These are phyloP conservation scores for Sporisorium exsertum DNA, from an alignment of 1,284 basidiomycete genomes.

Conservation along the genomic window DNA sequence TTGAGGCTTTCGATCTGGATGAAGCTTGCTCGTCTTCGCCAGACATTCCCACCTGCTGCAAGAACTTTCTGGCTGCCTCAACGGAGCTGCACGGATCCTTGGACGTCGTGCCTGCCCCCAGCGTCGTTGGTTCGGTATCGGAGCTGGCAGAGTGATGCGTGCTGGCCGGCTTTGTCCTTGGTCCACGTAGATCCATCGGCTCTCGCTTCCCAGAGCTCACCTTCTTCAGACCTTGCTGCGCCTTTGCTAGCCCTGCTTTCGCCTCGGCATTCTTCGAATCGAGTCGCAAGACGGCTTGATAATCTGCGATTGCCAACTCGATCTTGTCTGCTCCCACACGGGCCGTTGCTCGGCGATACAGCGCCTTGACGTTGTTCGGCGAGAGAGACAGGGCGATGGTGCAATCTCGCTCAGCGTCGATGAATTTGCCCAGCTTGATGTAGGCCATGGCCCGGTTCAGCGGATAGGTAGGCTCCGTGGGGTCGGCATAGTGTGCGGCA, in stretches of 20 bases:
- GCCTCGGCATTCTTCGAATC: conserved; percentile 33
- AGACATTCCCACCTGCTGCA: conserved; percentile 39
- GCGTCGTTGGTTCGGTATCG: background rate
- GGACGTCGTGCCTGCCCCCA: background rate
- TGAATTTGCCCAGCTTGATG: conserved; percentile 37
- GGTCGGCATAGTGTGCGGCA: conserved; percentile 25
- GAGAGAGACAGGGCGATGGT: conserved; percentile 18
- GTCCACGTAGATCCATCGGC: conserved; percentile 17
- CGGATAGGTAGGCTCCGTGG: conserved; percentile 38
- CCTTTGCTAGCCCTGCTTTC: conserved; percentile 20
- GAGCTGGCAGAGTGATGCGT: background rate
- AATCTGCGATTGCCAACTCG: conserved; percentile 15
- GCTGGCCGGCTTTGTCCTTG: background rate
- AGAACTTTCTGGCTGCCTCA: conserved; percentile 39
- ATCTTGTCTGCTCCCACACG: conserved; percentile 16
- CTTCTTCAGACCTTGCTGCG: background rate
- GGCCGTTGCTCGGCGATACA: conserved; percentile 33
- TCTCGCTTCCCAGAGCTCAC: background rate
- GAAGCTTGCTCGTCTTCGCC: background rate
- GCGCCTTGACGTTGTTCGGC: conserved; percentile 39
- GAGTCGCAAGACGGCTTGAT: conserved; percentile 16
- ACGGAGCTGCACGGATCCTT: conserved; percentile 25
- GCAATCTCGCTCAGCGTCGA: conserved; percentile 43
- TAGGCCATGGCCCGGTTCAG: conserved; percentile 48
- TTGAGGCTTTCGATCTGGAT: background rate